A percentile compares a stretch with the other conserved stretches of the same genome.
These are phyloP conservation scores for Herpetomonas tarakana DNA, from an alignment of 208 protist species.

Conservation along the genomic window DNA sequence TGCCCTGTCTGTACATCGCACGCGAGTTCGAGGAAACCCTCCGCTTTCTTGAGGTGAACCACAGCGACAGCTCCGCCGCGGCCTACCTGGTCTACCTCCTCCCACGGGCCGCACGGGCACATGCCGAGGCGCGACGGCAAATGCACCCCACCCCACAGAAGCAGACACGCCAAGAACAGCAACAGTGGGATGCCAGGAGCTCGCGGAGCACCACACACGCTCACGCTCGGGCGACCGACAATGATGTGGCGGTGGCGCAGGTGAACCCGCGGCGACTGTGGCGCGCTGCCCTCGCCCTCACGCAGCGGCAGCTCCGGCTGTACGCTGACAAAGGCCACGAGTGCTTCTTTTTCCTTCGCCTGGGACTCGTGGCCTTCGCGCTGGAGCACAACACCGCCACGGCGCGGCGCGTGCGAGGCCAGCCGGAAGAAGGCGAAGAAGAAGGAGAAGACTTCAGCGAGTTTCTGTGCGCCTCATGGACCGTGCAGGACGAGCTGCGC, in stretches of 20 bases:
- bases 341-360: slow-evolving; percentile 58
- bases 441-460: too few relatives aligned
- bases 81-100: slow-evolving; percentile 66
- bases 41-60: slow-evolving; percentile 49
- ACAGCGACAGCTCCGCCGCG: slow-evolving; percentile 50
- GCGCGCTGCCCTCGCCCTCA: slow-evolving; percentile 27
- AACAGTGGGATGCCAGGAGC: too few relatives aligned
- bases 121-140: background rate
- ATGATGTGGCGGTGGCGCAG: too few relatives aligned
- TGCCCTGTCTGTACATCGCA: background rate
- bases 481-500: slow-evolving; percentile 51
- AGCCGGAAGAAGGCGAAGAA: background rate
- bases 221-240: too few relatives aligned
- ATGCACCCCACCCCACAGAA: too few relatives aligned
- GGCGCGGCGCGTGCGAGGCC: background rate
- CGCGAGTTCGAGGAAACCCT: slow-evolving; percentile 24
- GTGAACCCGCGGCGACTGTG: slow-evolving; percentile 23
- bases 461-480: slow-evolving; percentile 28
- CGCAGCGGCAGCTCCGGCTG: slow-evolving; percentile 42
- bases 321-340: slow-evolving; percentile 79
- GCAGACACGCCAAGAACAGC: too few relatives aligned
- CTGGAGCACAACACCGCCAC: slow-evolving; percentile 3
- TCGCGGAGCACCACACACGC: too few relatives aligned
- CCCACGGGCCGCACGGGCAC: background rate
- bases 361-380: slow-evolving; percentile 54